Base-by-base conservation (phyloP, 768 basidiomycete species). In the Pisolithus albus region DNA sequence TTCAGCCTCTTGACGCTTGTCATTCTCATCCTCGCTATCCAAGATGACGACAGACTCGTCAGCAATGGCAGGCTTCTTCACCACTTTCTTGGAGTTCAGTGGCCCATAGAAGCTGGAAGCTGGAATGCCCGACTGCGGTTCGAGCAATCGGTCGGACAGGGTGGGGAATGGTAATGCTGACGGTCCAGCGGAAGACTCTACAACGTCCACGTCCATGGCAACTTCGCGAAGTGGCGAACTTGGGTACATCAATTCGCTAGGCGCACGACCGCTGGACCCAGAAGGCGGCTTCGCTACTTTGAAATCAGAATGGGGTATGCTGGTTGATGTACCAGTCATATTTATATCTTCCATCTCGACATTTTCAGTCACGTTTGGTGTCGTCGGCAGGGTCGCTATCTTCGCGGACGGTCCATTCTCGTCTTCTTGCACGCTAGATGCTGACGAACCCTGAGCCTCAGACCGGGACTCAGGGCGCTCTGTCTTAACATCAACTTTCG, bases 1-100 rank as follows among this genome's bases (percentile, higher is more conserved):
- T 36, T 68, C 66, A 15, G 58, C 62, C 52, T 68, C 66, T 39
- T 68, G 68, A 24, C 58, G 56, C 42, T 58, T 62, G 28, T 68
- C 68, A 30, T 64, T 66, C 23, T 51, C 45, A 39, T 69, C 64
- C 39, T 66, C 66, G 7, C 52, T 59, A 41, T 68, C 63, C 18
- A 32, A 38, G 8, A 51, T 28, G 34, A 45, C 52, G n/a, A 51
- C 46, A 6, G 51, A 32, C 32, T 50, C 30, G 15, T 32, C 40
- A 4, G 40, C 42, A 16, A 32, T 49, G 5, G 13, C 13, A 15
- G 5, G 11, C 18, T 51, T 26, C 32, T 38, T 43, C 42, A 34
- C 52, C n/a, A 18, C 47, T 36, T 50, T 53, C 15, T 44, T 54
- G 28, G 43, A 28, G 6, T 9, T 4, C n/a, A 41, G 19, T 11